Base-by-base conservation (phyloP, 257 asterid genomes). In the Euphrasia confusa region DNA sequence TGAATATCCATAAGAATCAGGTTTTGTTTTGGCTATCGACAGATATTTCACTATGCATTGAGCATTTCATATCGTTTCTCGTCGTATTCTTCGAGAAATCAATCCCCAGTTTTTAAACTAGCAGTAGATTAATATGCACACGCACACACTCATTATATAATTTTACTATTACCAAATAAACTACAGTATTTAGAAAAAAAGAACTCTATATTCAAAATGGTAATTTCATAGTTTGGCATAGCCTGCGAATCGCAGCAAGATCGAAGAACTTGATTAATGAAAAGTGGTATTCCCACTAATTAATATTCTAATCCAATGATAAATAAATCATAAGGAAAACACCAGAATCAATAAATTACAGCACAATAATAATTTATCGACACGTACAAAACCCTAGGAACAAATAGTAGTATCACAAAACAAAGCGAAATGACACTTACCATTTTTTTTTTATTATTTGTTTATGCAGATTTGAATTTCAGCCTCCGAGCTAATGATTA, bases 371-470 rank as follows among this genome's bases (percentile, higher is more conserved):
- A 61, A 68, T 32, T 24, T 61, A 66, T 45, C n/a, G 56, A 68
- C 24, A 26, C 33, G 67, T 61, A 61, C 50, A 17, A 39, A 26
- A 14, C 50, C 35, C 66, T 30, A 24, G 27, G 7, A 53, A 71
- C n/a, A 54, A 61, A 21, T 21, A 21, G n/a, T 33, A 32, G 2
- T 7, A 35, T 35, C 60, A 11, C 44, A 39, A 30, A 33, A 5
- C 53, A 9, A 33, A 48, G 8, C 3, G 10, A 6, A 35, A 10
- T 50, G 32, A 14, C 67, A n/a, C 54, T 7, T 63, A 73, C 78
- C 78, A 73, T 73, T 33, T 68, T 24, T 11, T 70, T 21, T 61
- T 33, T n/a, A n/a, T n/a, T n/a, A n/a, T n/a, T n/a, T 21, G 24
- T 21, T 21, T 21, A 21, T 21, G 65, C 67, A 27, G 74, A 64